A percentile compares a stretch with the other conserved stretches of the same genome.
Conservation (phyloP, 2,329 filamentous ascomycete species). For the Chaetomiaceae sp. region DNA sequence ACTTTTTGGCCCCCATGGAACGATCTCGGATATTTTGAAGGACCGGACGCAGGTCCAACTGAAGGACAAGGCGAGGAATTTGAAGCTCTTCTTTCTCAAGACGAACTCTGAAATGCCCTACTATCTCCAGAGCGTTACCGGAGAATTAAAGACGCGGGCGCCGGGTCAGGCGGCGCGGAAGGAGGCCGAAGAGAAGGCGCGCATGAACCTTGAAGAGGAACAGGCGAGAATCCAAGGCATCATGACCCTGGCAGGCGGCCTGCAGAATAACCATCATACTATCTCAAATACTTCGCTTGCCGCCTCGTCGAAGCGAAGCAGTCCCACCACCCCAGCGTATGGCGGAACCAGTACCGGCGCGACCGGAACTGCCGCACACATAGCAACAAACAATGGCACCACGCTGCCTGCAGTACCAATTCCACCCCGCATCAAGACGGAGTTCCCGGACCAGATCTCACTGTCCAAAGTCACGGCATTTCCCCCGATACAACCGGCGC, state of each 20-base stretch:
- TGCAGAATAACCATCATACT: conserved; percentile 40
- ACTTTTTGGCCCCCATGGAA: conserved; percentile 75
- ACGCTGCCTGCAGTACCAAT: conserved; percentile 15
- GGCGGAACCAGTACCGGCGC: neutral
- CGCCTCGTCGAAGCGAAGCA: conserved; percentile 9
- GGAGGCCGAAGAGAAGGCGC: conserved; percentile 61
- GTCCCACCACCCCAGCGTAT: conserved; percentile 14
- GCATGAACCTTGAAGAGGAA: conserved; percentile 55
- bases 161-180: conserved; percentile 68
- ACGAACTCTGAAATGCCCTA: conserved; percentile 87
- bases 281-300: conserved; percentile 10
- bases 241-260: conserved; percentile 49
- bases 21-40: conserved; percentile 76
- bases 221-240: conserved; percentile 58
- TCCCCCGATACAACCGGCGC: conserved; percentile 26
- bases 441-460: conserved; percentile 20
- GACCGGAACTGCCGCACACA: neutral
- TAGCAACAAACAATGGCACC: neutral
- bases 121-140: conserved; percentile 81
- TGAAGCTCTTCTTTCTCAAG: conserved; percentile 90
- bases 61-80: conserved; percentile 85
- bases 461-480: conserved; percentile 19
- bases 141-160: conserved; percentile 80
- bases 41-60: conserved; percentile 88
- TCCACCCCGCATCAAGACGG: conserved; percentile 23